Conservation (phyloP, 768 basidiomycete species). For the Pleurotus salmoneostramineus region DNA sequence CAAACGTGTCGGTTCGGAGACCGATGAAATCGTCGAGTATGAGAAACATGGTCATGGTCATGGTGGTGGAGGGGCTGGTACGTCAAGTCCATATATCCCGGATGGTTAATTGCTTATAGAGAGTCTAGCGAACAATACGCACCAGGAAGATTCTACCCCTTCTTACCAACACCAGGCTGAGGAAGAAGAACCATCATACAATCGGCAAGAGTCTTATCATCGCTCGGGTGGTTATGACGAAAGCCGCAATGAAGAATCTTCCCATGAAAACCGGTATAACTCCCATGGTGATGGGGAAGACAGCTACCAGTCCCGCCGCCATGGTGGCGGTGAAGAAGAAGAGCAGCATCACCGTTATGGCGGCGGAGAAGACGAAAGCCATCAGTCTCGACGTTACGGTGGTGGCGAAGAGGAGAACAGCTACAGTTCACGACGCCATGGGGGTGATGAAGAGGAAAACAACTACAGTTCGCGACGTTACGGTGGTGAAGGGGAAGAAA, state of each 20-base stretch:
- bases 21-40: conserved; percentile 29
- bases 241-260: background rate
- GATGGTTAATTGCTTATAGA: too few species aligned
- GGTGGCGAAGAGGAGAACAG: background rate
- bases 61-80: conserved; percentile 13
- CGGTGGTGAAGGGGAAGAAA: background rate
- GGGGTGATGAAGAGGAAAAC: background rate
- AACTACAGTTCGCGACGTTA: conserved; percentile 12
- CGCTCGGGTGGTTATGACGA: conserved; percentile 8
- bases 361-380: background rate
- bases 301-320: background rate
- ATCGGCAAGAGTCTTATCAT: too few species aligned
- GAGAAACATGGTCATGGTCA: conserved; percentile 33
- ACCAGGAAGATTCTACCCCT: too few species aligned
- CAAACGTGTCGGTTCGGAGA: conserved; percentile 50
- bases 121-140: too few species aligned
- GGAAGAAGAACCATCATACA: too few species aligned
- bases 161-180: too few species aligned
- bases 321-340: conserved; percentile 7
- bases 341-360: conserved; percentile 9
- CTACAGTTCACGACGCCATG: background rate
- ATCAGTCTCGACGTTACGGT: background rate
- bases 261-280: conserved; percentile 5
- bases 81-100: conserved; percentile 6
- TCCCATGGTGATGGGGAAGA: background rate